Base-by-base conservation (phyloP, 441 rosid genomes). In the Gossypium schwendimanii region DNA sequence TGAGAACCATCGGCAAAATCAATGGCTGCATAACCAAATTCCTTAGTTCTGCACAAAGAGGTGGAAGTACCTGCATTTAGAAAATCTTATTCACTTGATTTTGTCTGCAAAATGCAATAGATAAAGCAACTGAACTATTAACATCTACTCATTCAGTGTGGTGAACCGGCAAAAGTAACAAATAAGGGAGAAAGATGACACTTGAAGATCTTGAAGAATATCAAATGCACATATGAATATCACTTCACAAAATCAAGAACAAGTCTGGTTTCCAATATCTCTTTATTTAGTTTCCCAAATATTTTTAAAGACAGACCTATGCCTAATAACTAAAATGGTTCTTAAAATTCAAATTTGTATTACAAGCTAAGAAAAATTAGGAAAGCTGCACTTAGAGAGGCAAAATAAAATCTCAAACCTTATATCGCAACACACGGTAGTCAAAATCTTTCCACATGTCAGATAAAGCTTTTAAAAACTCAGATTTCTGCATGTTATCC, bases 361-460 rank as follows among this genome's bases (percentile, higher is more conserved):
- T 6, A 20, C 20, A 36, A 36, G 41, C 41, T 36, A 36, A 36
- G 41, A 36, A 36, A 36, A 36, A 36, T 39, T 36, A 17, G 15
- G 62, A 45, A 20, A 4, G 3, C 28, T 21, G 18, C 7, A 39
- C 14, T 14, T n/a, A 39, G 41, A 36, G 41, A 36, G 9, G 52
- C 14, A 71, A 70, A 71, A 52, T 72, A 72, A 73, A 62, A 61
- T 55, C 10, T 58, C 87, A 72, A 79, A 95, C 99, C 99, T 95
- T 95, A 78, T 87, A 95, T 75, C 91, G 98, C 85, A 95, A 77
- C 70, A 95, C 98, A 60, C 99, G 99, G 12, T 91, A 82, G 76
- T 90, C 99, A 81, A 95, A 95, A 73, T 93, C 97, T 84, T 93
- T 95, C 99, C 99, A 95, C 99, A 95, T 95, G 75, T 91, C 97